These are phyloP conservation scores for Styphnolobium japonicum DNA, from an alignment of 306 rosid species.

Conservation along the genomic window DNA sequence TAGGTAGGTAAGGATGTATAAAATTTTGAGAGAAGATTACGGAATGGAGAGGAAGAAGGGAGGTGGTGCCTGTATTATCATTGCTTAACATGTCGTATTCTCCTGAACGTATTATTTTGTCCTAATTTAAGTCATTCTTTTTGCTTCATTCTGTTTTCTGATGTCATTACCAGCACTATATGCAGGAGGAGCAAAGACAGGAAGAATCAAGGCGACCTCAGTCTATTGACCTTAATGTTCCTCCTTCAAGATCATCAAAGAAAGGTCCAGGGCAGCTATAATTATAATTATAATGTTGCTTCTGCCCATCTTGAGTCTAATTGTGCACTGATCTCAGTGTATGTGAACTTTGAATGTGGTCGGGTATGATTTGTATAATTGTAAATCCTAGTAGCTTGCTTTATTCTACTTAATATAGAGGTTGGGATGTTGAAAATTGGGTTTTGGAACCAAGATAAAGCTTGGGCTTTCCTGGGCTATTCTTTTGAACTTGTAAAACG, in stretches of 20 bases:
- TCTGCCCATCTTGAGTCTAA: slow-evolving; percentile 31
- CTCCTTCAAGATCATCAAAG: slow-evolving; percentile 64
- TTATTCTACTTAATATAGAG: slow-evolving; percentile 34
- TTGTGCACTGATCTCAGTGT: slow-evolving; percentile 32
- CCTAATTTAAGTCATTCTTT: neutral
- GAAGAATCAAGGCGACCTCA: slow-evolving; percentile 49
- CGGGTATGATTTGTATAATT: slow-evolving; percentile 69
- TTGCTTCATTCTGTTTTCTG: slow-evolving; percentile 15
- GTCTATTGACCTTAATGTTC: slow-evolving; percentile 39
- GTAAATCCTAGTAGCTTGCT: slow-evolving; percentile 73
- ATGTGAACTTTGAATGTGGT: slow-evolving; percentile 35
- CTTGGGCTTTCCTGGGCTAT: slow-evolving; percentile 55
- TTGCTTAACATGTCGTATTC: neutral
- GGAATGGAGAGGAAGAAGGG: neutral
- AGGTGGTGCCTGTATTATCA: neutral
- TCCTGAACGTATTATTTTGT: neutral
- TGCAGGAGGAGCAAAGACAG: slow-evolving; percentile 56
- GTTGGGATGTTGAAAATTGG: slow-evolving; percentile 55
- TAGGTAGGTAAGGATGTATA: neutral
- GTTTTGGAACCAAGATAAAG: slow-evolving; percentile 45
- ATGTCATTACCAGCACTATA: neutral
- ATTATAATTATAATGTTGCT: slow-evolving; percentile 35
- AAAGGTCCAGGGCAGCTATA: slow-evolving; percentile 56
- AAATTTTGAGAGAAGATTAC: neutral
- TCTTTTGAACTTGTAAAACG: slow-evolving; percentile 58